A percentile compares a stretch with the other conserved stretches of the same genome.
Conservation (phyloP, 2,329 filamentous ascomycete genomes). For the Sclerotinia subarctica region DNA sequence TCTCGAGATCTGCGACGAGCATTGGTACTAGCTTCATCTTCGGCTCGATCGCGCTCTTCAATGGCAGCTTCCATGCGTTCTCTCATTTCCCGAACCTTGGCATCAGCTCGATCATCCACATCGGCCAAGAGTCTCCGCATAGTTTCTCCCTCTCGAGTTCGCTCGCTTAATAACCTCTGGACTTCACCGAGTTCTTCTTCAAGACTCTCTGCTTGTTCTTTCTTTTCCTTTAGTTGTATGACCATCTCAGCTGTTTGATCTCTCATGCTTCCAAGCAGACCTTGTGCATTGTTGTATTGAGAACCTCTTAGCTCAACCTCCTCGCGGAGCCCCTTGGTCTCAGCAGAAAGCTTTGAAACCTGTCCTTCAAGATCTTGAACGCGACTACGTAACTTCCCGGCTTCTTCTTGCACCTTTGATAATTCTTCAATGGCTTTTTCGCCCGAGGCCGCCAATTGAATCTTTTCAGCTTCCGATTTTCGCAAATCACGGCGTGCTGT, state of each 20-base stretch:
- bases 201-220: slow-evolving; percentile 75
- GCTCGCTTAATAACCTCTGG: slow-evolving; percentile 79
- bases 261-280: slow-evolving; percentile 84
- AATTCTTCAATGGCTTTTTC: slow-evolving; percentile 73
- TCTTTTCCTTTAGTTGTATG: slow-evolving; percentile 86
- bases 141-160: slow-evolving; percentile 87
- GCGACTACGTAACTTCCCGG: slow-evolving; percentile 60
- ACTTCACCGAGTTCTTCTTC: slow-evolving; percentile 92
- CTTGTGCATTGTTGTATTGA: slow-evolving; percentile 82
- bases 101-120: slow-evolving; percentile 78
- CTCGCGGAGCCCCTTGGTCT: slow-evolving; percentile 67
- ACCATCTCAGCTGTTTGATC: slow-evolving; percentile 86
- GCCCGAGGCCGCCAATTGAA: slow-evolving; percentile 68
- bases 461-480: slow-evolving; percentile 72
- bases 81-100: slow-evolving; percentile 82
- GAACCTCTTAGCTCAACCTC: slow-evolving; percentile 81
- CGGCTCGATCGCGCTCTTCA: slow-evolving; percentile 89
- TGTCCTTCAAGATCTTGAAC: slow-evolving; percentile 71
- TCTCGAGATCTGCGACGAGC: slow-evolving; percentile 76
- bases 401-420: slow-evolving; percentile 67
- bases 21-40: slow-evolving; percentile 81
- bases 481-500: slow-evolving; percentile 74
- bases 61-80: slow-evolving; percentile 82
- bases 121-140: slow-evolving; percentile 88
- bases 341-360: slow-evolving; percentile 62